phyloP scores from a whole-genome alignment of 192 early-diverging fungal species.

The Coemansia sp. region DNA sequence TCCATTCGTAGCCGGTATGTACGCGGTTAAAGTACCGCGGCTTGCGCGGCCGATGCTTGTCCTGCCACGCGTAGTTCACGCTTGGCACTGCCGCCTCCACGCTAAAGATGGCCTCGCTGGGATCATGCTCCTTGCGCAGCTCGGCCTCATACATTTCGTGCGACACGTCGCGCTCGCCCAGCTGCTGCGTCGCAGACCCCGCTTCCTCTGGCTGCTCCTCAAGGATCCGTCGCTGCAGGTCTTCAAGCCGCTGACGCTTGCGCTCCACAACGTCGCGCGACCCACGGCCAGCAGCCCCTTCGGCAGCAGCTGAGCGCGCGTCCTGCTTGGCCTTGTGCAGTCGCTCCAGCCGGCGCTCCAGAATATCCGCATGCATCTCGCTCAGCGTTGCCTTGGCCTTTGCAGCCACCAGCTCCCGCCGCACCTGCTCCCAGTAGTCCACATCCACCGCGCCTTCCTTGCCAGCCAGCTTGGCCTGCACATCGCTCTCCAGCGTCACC shows the following conservation, averaged over 20 bases:
- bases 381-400: constrained; percentile 66
- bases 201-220: constrained; percentile 28
- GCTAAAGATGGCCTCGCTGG: constrained; percentile 76
- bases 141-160: constrained; percentile 64
- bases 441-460: constrained; percentile 71
- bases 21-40: constrained; percentile 96
- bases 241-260: constrained; percentile 50
- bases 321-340: constrained; percentile 55
- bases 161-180: constrained; percentile 2
- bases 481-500: constrained; percentile 65
- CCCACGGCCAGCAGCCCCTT: constrained; percentile 20
- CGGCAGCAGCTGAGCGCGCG: background rate
- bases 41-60: constrained; percentile 93
- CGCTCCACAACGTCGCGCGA: constrained; percentile 47
- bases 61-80: constrained; percentile 74
- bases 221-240: constrained; percentile 44
- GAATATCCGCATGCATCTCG: constrained; percentile 75
- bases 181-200: background rate
- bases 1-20: constrained; percentile 98
- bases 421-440: constrained; percentile 90
- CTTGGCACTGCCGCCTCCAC: constrained; percentile 63
- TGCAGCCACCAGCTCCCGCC: constrained; percentile 72
- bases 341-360: constrained; percentile 69
- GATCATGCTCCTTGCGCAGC: constrained; percentile 68
- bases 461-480: constrained; percentile 64